These are phyloP conservation scores for Fragosphaeria purpurea DNA, from an alignment of 2,329 filamentous ascomycete genomes.

Conservation along the genomic window DNA sequence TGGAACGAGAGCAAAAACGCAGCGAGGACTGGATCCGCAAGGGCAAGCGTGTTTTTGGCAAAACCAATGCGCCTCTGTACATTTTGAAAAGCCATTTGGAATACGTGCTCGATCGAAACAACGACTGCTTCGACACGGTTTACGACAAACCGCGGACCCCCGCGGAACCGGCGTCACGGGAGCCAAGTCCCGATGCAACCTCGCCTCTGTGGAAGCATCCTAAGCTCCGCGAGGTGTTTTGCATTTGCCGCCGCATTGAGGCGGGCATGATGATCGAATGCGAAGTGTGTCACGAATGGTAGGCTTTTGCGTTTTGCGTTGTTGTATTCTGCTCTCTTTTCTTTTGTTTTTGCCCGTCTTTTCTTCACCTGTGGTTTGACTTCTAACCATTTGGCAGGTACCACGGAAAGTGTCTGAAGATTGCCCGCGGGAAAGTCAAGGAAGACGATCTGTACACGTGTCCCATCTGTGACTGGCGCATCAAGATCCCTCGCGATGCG, in stretches of 20 bases:
- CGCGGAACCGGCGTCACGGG: slow-evolving; percentile 82
- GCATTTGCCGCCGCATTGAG: slow-evolving; percentile 86
- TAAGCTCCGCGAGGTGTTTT: slow-evolving; percentile 74
- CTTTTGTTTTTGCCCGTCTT: not conserved
- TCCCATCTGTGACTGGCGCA: slow-evolving; percentile 93
- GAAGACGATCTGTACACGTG: slow-evolving; percentile 98
- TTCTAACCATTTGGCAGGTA: slow-evolving; percentile 49
- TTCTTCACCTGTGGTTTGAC: slow-evolving; percentile 7
- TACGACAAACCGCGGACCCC: slow-evolving; percentile 78
- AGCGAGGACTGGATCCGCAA: slow-evolving; percentile 99
- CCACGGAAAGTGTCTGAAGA: slow-evolving; percentile 95
- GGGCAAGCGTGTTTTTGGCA: slow-evolving; percentile 95
- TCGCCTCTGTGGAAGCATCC: slow-evolving; percentile 49
- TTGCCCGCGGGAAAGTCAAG: slow-evolving; percentile 93
- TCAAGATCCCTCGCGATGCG: slow-evolving; percentile 93
- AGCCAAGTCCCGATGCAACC: slow-evolving; percentile 51
- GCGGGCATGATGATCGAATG: slow-evolving; percentile 99
- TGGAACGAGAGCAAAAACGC: slow-evolving; percentile 87
- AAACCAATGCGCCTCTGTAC: slow-evolving; percentile 92
- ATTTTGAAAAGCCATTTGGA: slow-evolving; percentile 93
- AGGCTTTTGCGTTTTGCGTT: slow-evolving; percentile 24
- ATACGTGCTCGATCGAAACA: slow-evolving; percentile 80
- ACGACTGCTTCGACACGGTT: slow-evolving; percentile 80
- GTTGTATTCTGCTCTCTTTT: not conserved
- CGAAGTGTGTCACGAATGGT: slow-evolving; percentile 96